Evolutionary conservation across 495 filamentous ascomycete species (phyloP), one percentile per base, ranked within the genome.

Genomic region (Lineolata rhizophorae): DNA sequence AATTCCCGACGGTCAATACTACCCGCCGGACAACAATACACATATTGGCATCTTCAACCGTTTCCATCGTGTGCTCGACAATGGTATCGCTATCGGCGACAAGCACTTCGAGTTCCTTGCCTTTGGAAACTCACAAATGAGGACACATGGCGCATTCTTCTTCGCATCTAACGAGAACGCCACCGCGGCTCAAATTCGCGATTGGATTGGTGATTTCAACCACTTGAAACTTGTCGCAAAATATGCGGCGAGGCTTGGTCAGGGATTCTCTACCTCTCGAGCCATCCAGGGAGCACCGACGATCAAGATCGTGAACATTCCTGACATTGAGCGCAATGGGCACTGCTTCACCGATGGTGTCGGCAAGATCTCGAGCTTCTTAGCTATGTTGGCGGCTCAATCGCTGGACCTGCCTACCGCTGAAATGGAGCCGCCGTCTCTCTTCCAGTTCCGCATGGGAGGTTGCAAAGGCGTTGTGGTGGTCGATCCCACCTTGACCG

Each of bases 221-320:
- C 59, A 80, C 30, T 92, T 93, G 41, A 61, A 55, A 14, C 62
- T 75, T 20, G 61, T 90, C 18, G 83, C 85, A 3, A 90, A 91
- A 42, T 72, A 83, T 50, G 73, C 79, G 20, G 77, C 90, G 20
- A 63, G 90, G 25, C 52, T 95, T 10, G 87, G 90, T 0, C 90
- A 95, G 53, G 90, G 82, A 48, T 94, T 95, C 47, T 94, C 87
- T 0, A 94, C 87, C 0, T 95, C 87, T 0, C 60, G 76, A 29
- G 68, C 75, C 16, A 64, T 90, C 29, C 45, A 42, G 4, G 51
- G 52, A 48, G 49, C 10, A 2, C n/a, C 8, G 18, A 39, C 10
- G 2, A 49, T 67, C 13, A 46, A 53, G 32, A 57, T 72, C 21
- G 42, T 45, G 4, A 44, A 51, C 2, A 69, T 73, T 9, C 34